These are phyloP conservation scores for Aspergillus hancockii DNA, from an alignment of 495 filamentous ascomycete genomes.

Conservation along the genomic window DNA sequence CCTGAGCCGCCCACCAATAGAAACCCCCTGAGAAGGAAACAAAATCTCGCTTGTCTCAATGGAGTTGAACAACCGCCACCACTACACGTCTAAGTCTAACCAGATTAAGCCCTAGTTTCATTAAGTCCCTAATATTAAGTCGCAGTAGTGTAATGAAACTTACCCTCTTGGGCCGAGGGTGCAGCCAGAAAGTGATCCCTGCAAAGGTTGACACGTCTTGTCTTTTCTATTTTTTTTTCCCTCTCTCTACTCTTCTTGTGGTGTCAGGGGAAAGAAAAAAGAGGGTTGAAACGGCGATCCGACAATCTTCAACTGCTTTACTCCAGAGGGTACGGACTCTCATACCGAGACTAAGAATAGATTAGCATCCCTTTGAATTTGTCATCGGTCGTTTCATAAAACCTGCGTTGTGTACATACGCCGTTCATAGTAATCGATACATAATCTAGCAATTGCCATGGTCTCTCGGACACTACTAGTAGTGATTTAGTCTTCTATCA, in stretches of 20 bases:
- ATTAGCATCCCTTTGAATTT: neutral
- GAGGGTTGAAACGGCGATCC: neutral
- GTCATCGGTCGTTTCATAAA: neutral
- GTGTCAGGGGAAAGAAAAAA: neutral
- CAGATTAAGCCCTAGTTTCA: slow-evolving; percentile 16
- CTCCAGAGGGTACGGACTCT: neutral
- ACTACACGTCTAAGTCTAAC: slow-evolving; percentile 13
- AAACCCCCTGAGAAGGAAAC: slow-evolving; percentile 19
- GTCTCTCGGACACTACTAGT: neutral
- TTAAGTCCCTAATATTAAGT: slow-evolving; percentile 14
- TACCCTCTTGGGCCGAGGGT: neutral
- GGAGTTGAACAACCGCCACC: slow-evolving; percentile 23
- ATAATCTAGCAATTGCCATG: neutral
- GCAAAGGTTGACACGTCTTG: slow-evolving; percentile 11
- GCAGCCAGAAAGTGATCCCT: slow-evolving; percentile 10
- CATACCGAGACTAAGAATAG: slow-evolving; percentile 1
- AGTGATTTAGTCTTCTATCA: neutral
- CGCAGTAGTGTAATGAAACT: neutral
- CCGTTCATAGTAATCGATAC: neutral
- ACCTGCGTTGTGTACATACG: neutral
- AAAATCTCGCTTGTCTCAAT: slow-evolving; percentile 33
- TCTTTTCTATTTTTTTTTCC: neutral
- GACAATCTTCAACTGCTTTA: neutral
- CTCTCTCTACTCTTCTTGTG: neutral
- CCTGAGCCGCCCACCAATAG: slow-evolving; percentile 32